Base-by-base conservation (phyloP, 23 red algal species). In the Agarophyton chilense region DNA sequence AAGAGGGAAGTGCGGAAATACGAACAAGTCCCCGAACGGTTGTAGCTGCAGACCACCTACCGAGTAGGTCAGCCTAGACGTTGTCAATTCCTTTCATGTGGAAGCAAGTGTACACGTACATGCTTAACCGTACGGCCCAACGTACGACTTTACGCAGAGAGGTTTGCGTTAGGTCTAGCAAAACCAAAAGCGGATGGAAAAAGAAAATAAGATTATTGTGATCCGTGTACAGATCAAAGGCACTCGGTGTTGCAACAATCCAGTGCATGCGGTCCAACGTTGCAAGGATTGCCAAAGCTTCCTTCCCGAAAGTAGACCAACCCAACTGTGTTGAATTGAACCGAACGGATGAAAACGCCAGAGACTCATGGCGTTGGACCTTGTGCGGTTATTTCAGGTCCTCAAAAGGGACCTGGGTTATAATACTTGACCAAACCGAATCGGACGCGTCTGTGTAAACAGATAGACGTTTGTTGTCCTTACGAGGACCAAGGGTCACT, bases 161-260 rank as follows among this genome's bases (percentile, higher is more conserved):
- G 0, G 61, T 86, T 4, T 22, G 22, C 17, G 62, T 71, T 70
- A 86, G 38, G 42, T 86, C 81, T 18, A 58, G 81, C 25, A 86
- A 56, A 10, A 86, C 21, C 34, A 58, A 86, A 7, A 86, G 62
- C 6, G 81, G 81, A 33, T 86, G 28, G 84, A 89, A 89, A 9
- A 89, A n/a, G 47, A 77, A 89, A 17, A 89, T 77, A 21, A 89
- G 84, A 38, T 89, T 89, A 0, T 78, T 77, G 26, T 77, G 84
- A 29, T 89, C 70, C 52, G 84, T 89, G 40, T 58, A 77, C 11
- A 78, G 50, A 31, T 78, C 54, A 29, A 78, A 78, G 17, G 49
- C 68, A 21, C 55, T 1, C 4, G 53, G 70, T 8, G 41, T 61
- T 14, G 72, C 72, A 34, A 89, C 70, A 18, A 89, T 19, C 67